Evolutionary conservation across 208 protist genomes (phyloP).

Genomic region (Blechomonas ayalai): DNA sequence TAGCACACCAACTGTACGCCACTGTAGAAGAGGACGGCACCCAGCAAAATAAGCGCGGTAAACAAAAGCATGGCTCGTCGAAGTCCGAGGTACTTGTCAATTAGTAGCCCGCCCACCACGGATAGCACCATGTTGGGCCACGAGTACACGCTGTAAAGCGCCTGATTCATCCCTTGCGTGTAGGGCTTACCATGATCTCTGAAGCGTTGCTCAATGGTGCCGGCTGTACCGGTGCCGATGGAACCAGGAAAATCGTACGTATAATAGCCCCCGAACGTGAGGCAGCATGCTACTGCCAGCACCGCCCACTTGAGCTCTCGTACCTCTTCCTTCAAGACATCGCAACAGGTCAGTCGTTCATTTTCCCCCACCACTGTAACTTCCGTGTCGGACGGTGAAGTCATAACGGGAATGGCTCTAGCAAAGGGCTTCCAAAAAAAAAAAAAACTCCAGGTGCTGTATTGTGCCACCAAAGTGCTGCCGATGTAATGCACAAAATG

Average conservation of each 20-base stretch:
- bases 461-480: too few relatives aligned
- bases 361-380: neutral
- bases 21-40: conserved; percentile 64
- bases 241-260: conserved; percentile 79
- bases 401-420: too few relatives aligned
- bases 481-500: too few relatives aligned
- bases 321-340: conserved; percentile 28
- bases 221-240: conserved; percentile 44
- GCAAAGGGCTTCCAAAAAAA: too few relatives aligned
- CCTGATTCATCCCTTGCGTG: conserved; percentile 83
- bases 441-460: too few relatives aligned
- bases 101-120: conserved; percentile 80
- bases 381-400: too few relatives aligned
- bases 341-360: neutral
- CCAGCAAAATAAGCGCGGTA: conserved; percentile 47
- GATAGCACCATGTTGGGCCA: conserved; percentile 89
- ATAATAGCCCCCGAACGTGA: conserved; percentile 83
- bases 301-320: conserved; percentile 74
- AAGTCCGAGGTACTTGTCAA: conserved; percentile 83
- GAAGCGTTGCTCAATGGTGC: conserved; percentile 63
- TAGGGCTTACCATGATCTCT: conserved; percentile 31
- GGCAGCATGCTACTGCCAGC: conserved; percentile 68
- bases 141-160: conserved; percentile 90
- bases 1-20: conserved; percentile 56
- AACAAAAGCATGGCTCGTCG: conserved; percentile 78